A percentile compares a stretch with the other conserved stretches of the same genome.
phyloP scores from a whole-genome alignment of 2,329 filamentous ascomycete species.

The Aphanocladium album region DNA sequence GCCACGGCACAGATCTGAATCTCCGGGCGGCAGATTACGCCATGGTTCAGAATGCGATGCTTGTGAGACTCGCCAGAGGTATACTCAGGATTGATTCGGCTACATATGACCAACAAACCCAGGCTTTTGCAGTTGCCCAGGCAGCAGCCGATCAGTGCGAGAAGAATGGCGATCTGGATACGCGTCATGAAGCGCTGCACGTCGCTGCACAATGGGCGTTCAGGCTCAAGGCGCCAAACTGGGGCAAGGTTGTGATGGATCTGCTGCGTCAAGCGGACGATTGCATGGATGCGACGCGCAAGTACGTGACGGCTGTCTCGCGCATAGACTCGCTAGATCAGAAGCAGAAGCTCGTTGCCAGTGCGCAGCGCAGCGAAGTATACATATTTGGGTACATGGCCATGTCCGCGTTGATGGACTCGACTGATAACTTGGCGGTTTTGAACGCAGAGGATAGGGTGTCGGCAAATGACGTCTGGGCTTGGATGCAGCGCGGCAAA shows the following conservation, averaged over 20 bases:
- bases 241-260: background rate
- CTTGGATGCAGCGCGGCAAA: conserved; percentile 7
- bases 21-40: background rate
- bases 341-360: conserved; percentile 2
- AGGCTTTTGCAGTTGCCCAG: background rate
- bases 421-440: background rate
- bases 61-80: background rate
- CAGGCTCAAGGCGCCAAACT: background rate
- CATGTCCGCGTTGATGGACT: background rate
- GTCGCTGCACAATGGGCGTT: background rate
- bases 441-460: background rate
- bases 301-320: background rate
- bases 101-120: background rate
- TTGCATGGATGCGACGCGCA: background rate
- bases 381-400: conserved; percentile 1
- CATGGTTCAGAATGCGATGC: background rate
- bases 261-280: background rate
- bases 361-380: conserved; percentile 2
- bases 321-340: background rate
- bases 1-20: background rate
- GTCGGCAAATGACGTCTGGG: background rate
- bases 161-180: background rate
- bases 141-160: background rate
- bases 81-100: background rate
- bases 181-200: background rate